phyloP scores from a whole-genome alignment of 768 basidiomycete species.

The Antrodiella citrinella region DNA sequence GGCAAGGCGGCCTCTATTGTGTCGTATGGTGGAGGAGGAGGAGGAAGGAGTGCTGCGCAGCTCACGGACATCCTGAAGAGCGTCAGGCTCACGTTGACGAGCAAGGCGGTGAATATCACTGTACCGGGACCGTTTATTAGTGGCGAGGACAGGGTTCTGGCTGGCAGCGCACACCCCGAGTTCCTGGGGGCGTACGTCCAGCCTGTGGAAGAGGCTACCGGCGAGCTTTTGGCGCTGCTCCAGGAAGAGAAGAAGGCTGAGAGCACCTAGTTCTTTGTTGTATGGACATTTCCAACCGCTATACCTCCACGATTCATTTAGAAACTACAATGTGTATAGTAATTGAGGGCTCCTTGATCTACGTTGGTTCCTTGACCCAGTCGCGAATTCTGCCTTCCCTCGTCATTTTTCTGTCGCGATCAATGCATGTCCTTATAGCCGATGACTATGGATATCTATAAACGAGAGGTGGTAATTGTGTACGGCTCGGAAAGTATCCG shows the following conservation, averaged over 20 bases:
- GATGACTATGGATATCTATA: too few species aligned
- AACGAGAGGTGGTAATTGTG: too few species aligned
- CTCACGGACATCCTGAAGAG: constrained; percentile 21
- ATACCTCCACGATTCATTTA: too few species aligned
- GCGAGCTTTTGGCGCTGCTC: constrained; percentile 8
- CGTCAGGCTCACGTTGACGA: constrained; percentile 17
- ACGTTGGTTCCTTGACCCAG: too few species aligned
- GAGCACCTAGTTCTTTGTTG: not conserved
- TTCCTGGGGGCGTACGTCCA: constrained; percentile 15
- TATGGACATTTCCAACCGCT: too few species aligned
- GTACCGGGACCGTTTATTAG: constrained; percentile 10
- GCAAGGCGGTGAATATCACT: constrained; percentile 11
- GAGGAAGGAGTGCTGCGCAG: constrained; percentile 20
- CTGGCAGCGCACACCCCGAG: constrained; percentile 9
- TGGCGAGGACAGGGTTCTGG: constrained; percentile 12
- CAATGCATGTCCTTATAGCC: too few species aligned
- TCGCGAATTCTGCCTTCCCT: too few species aligned
- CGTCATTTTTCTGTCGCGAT: too few species aligned
- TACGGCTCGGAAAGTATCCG: too few species aligned
- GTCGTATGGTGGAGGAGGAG: constrained; percentile 29
- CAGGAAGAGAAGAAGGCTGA: constrained; percentile 1
- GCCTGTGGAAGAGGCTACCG: constrained; percentile 9
- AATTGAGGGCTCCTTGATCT: too few species aligned
- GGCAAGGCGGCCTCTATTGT: constrained; percentile 26
- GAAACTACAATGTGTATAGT: too few species aligned